phyloP scores from a whole-genome alignment of 495 filamentous ascomycete genomes.

The Cudoniella acicularis region DNA sequence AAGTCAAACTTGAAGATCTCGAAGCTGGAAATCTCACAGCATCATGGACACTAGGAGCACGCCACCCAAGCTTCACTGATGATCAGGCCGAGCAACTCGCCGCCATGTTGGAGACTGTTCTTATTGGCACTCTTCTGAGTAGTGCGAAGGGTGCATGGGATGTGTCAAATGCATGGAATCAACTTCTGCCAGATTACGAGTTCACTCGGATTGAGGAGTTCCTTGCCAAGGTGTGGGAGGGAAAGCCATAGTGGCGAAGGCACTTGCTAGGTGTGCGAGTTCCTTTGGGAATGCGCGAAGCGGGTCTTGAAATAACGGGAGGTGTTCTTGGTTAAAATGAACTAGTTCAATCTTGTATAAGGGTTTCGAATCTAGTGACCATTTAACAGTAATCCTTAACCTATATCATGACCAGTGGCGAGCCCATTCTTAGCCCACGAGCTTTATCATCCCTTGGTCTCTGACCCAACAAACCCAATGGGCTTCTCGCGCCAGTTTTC shows the following conservation, averaged over 20 bases:
- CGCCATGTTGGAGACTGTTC: conserved; percentile 23
- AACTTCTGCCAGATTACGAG: conserved; percentile 47
- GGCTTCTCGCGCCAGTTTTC: too few species aligned
- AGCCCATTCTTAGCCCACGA: too few species aligned
- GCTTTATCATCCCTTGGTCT: too few species aligned
- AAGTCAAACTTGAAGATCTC: conserved; percentile 42
- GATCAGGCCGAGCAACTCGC: conserved; percentile 36
- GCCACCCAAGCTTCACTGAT: conserved; percentile 40
- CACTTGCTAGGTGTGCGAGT: background rate
- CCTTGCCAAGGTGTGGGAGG: conserved; percentile 41
- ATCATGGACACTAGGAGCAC: conserved; percentile 37
- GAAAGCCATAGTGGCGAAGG: conserved; percentile 27
- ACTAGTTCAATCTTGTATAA: too few species aligned
- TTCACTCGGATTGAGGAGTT: conserved; percentile 47
- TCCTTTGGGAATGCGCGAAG: background rate
- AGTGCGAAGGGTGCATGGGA: conserved; percentile 35
- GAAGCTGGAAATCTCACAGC: conserved; percentile 39
- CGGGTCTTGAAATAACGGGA: background rate
- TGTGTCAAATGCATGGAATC: conserved; percentile 51
- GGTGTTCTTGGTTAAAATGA: too few species aligned
- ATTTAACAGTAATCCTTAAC: too few species aligned
- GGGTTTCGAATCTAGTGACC: too few species aligned
- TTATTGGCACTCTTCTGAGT: conserved; percentile 38
- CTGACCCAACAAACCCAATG: too few species aligned
- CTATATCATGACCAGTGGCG: too few species aligned